These are phyloP conservation scores for Keithomyces neogunnii DNA, from an alignment of 2,329 filamentous ascomycete species.

Conservation along the genomic window DNA sequence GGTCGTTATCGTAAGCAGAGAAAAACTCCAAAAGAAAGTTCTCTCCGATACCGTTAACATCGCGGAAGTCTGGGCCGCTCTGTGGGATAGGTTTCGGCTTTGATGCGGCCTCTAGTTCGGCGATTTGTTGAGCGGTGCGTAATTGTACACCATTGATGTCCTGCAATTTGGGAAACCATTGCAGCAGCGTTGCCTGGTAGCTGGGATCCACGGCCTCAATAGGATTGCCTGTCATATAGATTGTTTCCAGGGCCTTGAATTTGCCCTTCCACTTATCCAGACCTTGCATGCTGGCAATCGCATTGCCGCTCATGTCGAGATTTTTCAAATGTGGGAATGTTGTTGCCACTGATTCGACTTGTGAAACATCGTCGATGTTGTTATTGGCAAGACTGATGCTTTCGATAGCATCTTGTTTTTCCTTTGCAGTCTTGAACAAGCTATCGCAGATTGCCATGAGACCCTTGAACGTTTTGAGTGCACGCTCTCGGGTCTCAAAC, in stretches of 20 bases:
- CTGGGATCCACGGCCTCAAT: constrained; percentile 52
- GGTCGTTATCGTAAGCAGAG: constrained; percentile 62
- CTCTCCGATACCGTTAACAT: constrained; percentile 66
- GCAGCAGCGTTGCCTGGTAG: constrained; percentile 60
- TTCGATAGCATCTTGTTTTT: constrained; percentile 69
- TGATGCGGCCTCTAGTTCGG: constrained; percentile 40
- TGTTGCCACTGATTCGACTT: constrained; percentile 66
- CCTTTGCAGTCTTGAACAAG: constrained; percentile 62
- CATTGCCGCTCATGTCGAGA: constrained; percentile 81
- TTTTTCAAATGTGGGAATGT: constrained; percentile 83
- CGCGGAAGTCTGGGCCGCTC: constrained; percentile 61
- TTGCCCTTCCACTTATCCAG: constrained; percentile 71
- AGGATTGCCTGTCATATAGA: constrained; percentile 72
- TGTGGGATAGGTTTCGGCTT: constrained; percentile 52
- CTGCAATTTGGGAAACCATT: constrained; percentile 76
- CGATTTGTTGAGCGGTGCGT: constrained; percentile 62
- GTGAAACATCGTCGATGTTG: constrained; percentile 60
- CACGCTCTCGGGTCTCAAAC: constrained; percentile 61
- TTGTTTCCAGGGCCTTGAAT: constrained; percentile 69
- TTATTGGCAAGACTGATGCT: constrained; percentile 80
- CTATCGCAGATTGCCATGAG: constrained; percentile 80
- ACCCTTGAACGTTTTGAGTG: constrained; percentile 84
- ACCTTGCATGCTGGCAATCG: constrained; percentile 57
- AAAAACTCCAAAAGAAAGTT: constrained; percentile 71
- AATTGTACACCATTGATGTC: constrained; percentile 69